Evolutionary conservation across 176 grass and related monocot genomes (phyloP), one percentile per base, ranked within the genome.

Genomic region (Coix lacrymajobi): DNA sequence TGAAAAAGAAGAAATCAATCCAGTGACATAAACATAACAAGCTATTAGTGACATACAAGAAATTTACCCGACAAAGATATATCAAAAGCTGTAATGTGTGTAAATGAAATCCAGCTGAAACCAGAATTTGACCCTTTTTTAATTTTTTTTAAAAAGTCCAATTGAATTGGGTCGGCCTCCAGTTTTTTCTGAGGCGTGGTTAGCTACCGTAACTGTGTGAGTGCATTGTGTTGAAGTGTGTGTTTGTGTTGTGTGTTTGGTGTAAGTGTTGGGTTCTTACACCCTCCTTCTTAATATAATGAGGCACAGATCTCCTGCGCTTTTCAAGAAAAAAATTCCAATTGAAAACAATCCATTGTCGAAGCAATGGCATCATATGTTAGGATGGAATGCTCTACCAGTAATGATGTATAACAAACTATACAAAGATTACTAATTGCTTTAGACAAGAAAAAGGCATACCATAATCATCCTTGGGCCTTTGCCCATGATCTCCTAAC

Each of bases 381-480:
- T 58, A 57, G 36, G 44, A 22, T 69, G 19, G 25, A 69, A 76
- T 19, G 57, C 8, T 33, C 28, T 81, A 68, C 80, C 45, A 34
- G 28, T 33, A 41, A 41, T 57, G 7, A 60, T 73, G 66, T 20
- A 37, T 13, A 87, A 58, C 14, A 57, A 78, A 65, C 32, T 64
- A 71, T 9, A 54, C 32, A 34, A 14, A 78, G 34, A 88, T 34
- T 66, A 81, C 10, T 44, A 60, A 80, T n/a, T 75, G 48, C 30
- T 22, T 57, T 66, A 36, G 40, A 36, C 5, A 71, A 70, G 16
- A 85, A 79, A 77, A 82, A 15, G 13, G 8, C 48, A 16, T 95
- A 99, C 96, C 96, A 90, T 93, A 99, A 87, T 99, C 93, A 92
- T 99, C 91, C 33, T 96, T 95, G 5, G 96, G 96, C 74, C 96